phyloP scores from a whole-genome alignment of 768 basidiomycete species.

The Lactifluus pinguis region DNA sequence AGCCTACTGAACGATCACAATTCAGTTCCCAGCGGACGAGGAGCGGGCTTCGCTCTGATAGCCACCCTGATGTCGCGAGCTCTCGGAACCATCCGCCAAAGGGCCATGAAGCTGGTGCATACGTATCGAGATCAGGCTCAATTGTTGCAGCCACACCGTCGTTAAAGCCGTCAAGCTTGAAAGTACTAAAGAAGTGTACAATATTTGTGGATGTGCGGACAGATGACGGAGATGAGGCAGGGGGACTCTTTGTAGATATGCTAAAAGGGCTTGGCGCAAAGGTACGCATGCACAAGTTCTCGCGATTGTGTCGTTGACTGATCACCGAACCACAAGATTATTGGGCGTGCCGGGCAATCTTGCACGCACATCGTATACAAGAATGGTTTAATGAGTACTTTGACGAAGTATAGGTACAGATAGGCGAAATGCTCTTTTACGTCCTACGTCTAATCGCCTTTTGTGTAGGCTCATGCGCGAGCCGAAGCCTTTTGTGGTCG shows the following conservation, averaged over 20 bases:
- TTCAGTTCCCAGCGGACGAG: conserved; percentile 9
- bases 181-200: conserved; percentile 60
- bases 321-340: conserved; percentile 33
- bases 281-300: conserved; percentile 31
- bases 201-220: conserved; percentile 80
- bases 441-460: background rate
- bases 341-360: conserved; percentile 56
- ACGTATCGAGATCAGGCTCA: conserved; percentile 21
- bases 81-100: conserved; percentile 28
- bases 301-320: background rate
- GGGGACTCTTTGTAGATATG: conserved; percentile 77
- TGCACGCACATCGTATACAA: conserved; percentile 85
- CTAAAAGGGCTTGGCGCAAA: conserved; percentile 69
- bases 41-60: conserved; percentile 15
- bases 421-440: no score
- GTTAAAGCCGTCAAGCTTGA: conserved; percentile 27
- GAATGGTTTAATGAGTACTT: conserved; percentile 67
- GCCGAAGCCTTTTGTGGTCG: conserved; percentile 65
- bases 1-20: conserved; percentile 18
- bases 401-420: conserved; percentile 59
- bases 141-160: conserved; percentile 25
- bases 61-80: conserved; percentile 9
- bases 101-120: conserved; percentile 19
- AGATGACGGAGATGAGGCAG: conserved; percentile 71
- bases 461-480: conserved; percentile 47